Evolutionary conservation across 805 yeast genomes (phyloP).

Genomic region (Osmozyma mogii): DNA sequence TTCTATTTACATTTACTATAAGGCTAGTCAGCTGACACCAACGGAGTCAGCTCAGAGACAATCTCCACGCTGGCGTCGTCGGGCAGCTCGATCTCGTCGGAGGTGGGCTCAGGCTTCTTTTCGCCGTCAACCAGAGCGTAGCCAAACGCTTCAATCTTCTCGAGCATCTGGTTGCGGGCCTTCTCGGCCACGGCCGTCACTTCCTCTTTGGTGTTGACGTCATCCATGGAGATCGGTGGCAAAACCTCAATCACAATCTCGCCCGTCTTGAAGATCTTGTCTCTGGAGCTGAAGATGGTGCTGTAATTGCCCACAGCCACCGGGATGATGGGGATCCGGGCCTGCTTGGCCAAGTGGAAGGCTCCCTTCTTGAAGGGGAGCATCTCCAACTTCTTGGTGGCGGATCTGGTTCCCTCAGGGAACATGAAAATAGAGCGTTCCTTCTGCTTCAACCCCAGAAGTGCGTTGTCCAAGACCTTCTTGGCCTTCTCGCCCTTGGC

Average conservation of each 20-base stretch:
- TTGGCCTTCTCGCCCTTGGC: slow-evolving; percentile 68
- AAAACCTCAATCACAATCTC: slow-evolving; percentile 70
- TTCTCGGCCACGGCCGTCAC: slow-evolving; percentile 51
- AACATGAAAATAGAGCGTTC: slow-evolving; percentile 80
- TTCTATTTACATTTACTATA: background rate
- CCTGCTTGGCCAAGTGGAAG: slow-evolving; percentile 93
- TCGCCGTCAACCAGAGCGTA: no score
- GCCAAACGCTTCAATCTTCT: slow-evolving; percentile 34
- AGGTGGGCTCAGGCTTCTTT: no score
- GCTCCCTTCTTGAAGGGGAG: slow-evolving; percentile 96
- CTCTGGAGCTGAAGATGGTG: slow-evolving; percentile 52
- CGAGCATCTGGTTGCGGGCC: slow-evolving; percentile 53
- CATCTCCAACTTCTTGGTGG: slow-evolving; percentile 55
- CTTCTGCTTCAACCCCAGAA: slow-evolving; percentile 48
- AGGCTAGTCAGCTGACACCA: slow-evolving; percentile 8
- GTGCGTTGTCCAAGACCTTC: slow-evolving; percentile 63
- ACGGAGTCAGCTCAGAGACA: slow-evolving; percentile 12
- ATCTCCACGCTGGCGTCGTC: slow-evolving; percentile 10
- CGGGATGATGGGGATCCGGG: slow-evolving; percentile 84
- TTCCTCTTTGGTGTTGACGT: slow-evolving; percentile 57
- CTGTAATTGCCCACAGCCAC: slow-evolving; percentile 83
- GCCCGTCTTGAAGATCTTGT: slow-evolving; percentile 66
- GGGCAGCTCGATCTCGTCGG: no score
- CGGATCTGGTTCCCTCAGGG: slow-evolving; percentile 97
- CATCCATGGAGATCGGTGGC: slow-evolving; percentile 69